Evolutionary conservation across 129 eudicot species (phyloP).

Genomic region (Artemisia argyi): DNA sequence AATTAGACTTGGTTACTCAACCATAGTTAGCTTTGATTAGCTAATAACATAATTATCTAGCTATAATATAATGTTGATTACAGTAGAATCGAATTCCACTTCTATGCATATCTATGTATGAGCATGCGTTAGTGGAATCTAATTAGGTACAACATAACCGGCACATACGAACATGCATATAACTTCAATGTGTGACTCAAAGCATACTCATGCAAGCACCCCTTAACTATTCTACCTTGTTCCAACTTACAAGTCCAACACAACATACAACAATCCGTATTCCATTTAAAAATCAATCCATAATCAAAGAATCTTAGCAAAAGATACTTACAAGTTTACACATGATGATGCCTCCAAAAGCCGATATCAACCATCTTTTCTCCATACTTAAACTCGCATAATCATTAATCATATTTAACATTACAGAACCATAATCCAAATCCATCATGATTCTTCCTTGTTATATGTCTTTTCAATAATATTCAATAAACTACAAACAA

Average conservation of each 20-base stretch:
- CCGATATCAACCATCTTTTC: conserved; percentile 51
- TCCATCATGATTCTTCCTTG: conserved; percentile 35
- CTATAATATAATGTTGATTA: background rate
- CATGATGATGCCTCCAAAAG: conserved; percentile 62
- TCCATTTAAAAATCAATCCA: background rate
- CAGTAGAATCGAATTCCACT: no score
- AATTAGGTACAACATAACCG: no score
- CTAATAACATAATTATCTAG: conserved; percentile 5
- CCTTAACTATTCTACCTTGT: no score
- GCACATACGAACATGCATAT: no score
- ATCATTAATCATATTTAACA: conserved; percentile 30
- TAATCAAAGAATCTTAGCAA: conserved; percentile 11
- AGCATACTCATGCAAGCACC: no score
- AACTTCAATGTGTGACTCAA: no score
- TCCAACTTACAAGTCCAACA: no score
- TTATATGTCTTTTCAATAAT: conserved; percentile 7
- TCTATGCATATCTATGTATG: no score
- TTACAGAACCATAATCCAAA: conserved; percentile 18
- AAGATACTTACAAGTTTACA: conserved; percentile 61
- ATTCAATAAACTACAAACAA: conserved; percentile 31
- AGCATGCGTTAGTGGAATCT: no score
- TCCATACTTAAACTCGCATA: conserved; percentile 35
- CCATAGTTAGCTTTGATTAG: background rate
- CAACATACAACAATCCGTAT: background rate
- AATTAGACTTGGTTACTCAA: background rate